Conservation (phyloP, 495 filamentous ascomycete species). For the Paragyromitra xinjiangensis region DNA sequence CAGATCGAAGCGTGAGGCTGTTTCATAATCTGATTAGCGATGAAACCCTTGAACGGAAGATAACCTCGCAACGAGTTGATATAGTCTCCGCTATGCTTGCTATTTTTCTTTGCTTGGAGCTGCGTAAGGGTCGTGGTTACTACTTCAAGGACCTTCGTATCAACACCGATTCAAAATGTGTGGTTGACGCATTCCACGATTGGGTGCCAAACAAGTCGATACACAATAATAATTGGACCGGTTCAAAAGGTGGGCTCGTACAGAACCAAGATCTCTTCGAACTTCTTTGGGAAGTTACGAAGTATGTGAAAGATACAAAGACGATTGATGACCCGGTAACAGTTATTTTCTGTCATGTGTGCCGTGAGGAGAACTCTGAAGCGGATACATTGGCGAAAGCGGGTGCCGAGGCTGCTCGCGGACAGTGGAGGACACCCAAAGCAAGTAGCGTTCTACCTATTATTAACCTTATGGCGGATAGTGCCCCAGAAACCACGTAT, state of each 20-base stretch:
- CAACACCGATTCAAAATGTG: not conserved
- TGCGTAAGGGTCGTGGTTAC: not conserved
- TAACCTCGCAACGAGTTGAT: not conserved
- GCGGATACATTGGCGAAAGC: slow-evolving; percentile 3
- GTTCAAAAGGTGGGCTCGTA: not conserved
- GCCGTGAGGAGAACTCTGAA: not conserved
- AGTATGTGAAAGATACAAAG: not conserved
- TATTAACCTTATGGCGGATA: not conserved
- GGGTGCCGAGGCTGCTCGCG: not conserved
- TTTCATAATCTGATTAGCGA: not conserved
- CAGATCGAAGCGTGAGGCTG: not conserved
- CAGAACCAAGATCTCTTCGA: not conserved
- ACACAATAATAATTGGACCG: not conserved
- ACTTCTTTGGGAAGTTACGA: not conserved
- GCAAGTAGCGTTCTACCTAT: not conserved
- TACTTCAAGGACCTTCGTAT: not conserved
- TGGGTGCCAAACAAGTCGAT: not conserved
- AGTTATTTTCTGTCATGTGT: slow-evolving; percentile 4
- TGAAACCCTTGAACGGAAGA: not conserved
- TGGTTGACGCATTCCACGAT: not conserved
- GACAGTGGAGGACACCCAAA: not conserved
- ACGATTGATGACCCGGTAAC: not conserved
- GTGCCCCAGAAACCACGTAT: not conserved
- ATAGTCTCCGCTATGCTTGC: not conserved
- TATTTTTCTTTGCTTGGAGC: not conserved